Evolutionary conservation across 495 filamentous ascomycete genomes (phyloP), one percentile per base, ranked within the genome.

Genomic region (Penicillium herquei): DNA sequence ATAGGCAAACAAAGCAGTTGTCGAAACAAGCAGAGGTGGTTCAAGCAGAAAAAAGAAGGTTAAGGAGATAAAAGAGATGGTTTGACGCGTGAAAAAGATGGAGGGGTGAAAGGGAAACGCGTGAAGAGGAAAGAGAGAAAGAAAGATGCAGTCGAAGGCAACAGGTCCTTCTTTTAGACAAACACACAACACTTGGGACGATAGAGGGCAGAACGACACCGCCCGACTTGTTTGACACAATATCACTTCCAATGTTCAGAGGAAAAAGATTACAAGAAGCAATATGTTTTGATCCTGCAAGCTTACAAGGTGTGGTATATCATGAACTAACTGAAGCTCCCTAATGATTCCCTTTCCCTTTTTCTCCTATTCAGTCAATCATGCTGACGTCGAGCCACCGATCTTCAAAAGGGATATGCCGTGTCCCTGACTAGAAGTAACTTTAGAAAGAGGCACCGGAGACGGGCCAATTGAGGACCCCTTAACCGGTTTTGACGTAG

Each of bases 341-440:
- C 18, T 44, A 44, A 44, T 10, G 26, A 10, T 11, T 41, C 7
- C 14, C 14, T 32, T 46, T 46, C 30, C 13, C 3, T 0, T 46
- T 46, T 14, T 14, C n/a, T 16, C 39, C 35, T 13, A 21, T 16
- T 54, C 18, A 45, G 49, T 51, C 58, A 54, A 67, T 71, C 70
- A 73, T 73, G 60, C 69, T 75, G 70, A 73, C 70, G 70, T 73
- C 59, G 67, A 62, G 21, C 21, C 21, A 26, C 21, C 4, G 21
- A 26, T 26, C 21, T 26, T 26, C 4, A 26, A 26, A 26, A 26
- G 21, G 21, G 21, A 26, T 26, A 26, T 26, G 21, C 21, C 21
- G 21, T 26, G 21, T 26, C 21, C 4, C 21, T 26, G 21, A 4
- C 4, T 26, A 4, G 21, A 26, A 43, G 14, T n/a, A 43, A 14